A percentile compares a stretch with the other conserved stretches of the same genome.
These are phyloP conservation scores for Picea glauca DNA, from an alignment of 75 land plant genomes.

Conservation along the genomic window DNA sequence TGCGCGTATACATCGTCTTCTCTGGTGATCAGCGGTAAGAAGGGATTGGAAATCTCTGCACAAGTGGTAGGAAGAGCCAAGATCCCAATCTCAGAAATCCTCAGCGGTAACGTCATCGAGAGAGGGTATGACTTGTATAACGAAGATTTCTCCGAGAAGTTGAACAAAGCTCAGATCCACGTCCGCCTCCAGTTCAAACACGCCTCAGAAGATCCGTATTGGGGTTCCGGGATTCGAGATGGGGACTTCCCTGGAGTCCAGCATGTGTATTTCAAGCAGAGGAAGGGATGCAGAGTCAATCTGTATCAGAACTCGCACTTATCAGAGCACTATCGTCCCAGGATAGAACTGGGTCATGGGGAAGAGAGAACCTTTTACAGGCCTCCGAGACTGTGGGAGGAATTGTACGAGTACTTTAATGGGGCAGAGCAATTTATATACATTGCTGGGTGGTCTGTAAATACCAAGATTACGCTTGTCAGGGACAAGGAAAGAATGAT, in stretches of 20 bases:
- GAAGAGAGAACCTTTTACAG: neutral
- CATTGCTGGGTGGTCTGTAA: slow-evolving; percentile 1
- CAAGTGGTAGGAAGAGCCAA: slow-evolving; percentile 43
- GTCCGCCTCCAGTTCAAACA: slow-evolving; percentile 27
- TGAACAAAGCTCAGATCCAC: slow-evolving; percentile 24
- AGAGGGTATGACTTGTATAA: slow-evolving; percentile 32
- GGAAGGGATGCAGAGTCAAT: slow-evolving; percentile 34
- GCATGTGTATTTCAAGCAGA: slow-evolving; percentile 22
- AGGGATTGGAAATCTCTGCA: slow-evolving; percentile 29
- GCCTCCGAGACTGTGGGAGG: slow-evolving; percentile 55
- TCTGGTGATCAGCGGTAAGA: slow-evolving; percentile 42
- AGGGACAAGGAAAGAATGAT: too few relatives aligned
- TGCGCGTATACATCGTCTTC: slow-evolving; percentile 33
- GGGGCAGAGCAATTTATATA: slow-evolving; percentile 53
- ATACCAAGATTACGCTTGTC: too few relatives aligned
- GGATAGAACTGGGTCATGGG: slow-evolving; percentile 15
- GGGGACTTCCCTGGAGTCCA: slow-evolving; percentile 18
- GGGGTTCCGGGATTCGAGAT: slow-evolving; percentile 22
- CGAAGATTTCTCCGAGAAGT: slow-evolving; percentile 18
- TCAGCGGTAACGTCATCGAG: slow-evolving; percentile 16
- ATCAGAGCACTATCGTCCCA: slow-evolving; percentile 29
- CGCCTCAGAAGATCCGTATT: slow-evolving; percentile 18
- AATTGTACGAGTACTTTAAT: slow-evolving; percentile 49
- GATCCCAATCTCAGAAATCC: slow-evolving; percentile 27
- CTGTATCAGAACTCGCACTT: slow-evolving; percentile 55